Evolutionary conservation across 805 yeast genomes (phyloP).

Genomic region (Ogataea trehalophila): DNA sequence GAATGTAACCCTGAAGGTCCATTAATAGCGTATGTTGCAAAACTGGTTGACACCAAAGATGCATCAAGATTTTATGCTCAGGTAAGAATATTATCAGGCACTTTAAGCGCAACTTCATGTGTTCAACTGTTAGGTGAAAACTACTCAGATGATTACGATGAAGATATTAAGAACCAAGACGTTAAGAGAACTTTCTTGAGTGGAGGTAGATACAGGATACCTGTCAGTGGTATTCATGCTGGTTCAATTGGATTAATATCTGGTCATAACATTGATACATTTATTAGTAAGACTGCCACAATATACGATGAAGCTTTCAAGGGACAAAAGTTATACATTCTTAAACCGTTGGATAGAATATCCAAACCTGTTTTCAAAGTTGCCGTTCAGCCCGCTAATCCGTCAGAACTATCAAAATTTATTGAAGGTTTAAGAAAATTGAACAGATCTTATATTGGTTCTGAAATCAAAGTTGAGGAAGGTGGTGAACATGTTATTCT

Average conservation of each 20-base stretch:
- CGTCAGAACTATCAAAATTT: constrained; percentile 72
- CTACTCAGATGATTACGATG: constrained; percentile 43
- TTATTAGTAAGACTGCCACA: constrained; percentile 58
- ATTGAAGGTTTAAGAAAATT: constrained; percentile 63
- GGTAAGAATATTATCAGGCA: constrained; percentile 61
- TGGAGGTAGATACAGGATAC: constrained; percentile 66
- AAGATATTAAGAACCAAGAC: constrained; percentile 42
- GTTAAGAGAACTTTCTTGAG: constrained; percentile 46
- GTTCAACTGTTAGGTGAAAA: constrained; percentile 56
- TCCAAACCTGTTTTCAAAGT: constrained; percentile 65
- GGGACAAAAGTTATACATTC: constrained; percentile 22
- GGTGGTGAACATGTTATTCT: constrained; percentile 80
- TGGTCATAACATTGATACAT: constrained; percentile 49
- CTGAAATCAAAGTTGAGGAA: constrained; percentile 71
- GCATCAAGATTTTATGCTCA: constrained; percentile 50
- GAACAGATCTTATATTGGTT: constrained; percentile 59
- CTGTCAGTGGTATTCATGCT: constrained; percentile 46
- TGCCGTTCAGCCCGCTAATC: constrained; percentile 76
- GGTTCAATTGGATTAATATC: constrained; percentile 69
- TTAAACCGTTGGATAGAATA: constrained; percentile 40
- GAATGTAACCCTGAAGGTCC: constrained; percentile 37
- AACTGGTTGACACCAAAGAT: constrained; percentile 52
- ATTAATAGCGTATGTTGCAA: constrained; percentile 50
- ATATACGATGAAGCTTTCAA: constrained; percentile 33
- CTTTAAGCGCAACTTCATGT: constrained; percentile 39